Percentiles rank a stretch among this genome's conserved stretches.
Conservation (phyloP, 2,329 filamentous ascomycete species). For the Fulvia fulva region DNA sequence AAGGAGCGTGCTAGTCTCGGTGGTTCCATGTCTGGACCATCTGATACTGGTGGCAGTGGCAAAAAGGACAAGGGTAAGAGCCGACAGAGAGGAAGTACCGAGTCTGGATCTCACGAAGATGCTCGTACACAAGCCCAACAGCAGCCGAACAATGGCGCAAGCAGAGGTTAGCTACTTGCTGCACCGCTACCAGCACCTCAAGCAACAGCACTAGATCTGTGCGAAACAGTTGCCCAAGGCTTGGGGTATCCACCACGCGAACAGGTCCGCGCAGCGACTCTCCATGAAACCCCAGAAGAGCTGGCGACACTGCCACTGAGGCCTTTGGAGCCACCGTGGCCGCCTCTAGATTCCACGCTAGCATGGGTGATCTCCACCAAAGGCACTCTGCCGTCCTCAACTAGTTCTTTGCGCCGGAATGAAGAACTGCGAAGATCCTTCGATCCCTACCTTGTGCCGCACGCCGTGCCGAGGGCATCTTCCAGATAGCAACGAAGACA, state of each 20-base stretch:
- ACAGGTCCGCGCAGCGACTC: no score
- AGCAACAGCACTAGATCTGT: no score
- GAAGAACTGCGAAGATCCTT: neutral
- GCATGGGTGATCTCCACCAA: no score
- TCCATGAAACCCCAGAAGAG: no score
- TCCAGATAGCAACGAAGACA: neutral
- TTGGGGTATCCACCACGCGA: no score
- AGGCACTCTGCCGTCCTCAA: no score
- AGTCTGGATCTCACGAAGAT: neutral
- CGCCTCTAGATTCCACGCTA: no score
- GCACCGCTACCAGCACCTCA: neutral
- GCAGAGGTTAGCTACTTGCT: neutral
- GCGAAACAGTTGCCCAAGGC: no score
- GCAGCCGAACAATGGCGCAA: neutral
- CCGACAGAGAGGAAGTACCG: neutral
- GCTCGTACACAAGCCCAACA: neutral
- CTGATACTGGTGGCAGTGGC: neutral
- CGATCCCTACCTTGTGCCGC: neutral
- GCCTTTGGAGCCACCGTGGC: no score
- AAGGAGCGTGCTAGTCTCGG: slow-evolving; percentile 21
- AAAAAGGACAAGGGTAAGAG: slow-evolving; percentile 6
- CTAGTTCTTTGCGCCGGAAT: no score
- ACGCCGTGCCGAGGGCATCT: neutral
- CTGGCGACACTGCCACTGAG: no score
- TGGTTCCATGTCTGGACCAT: slow-evolving; percentile 4